These are phyloP conservation scores for Hypomontagnella monticulosa DNA, from an alignment of 495 filamentous ascomycete genomes.

Conservation along the genomic window DNA sequence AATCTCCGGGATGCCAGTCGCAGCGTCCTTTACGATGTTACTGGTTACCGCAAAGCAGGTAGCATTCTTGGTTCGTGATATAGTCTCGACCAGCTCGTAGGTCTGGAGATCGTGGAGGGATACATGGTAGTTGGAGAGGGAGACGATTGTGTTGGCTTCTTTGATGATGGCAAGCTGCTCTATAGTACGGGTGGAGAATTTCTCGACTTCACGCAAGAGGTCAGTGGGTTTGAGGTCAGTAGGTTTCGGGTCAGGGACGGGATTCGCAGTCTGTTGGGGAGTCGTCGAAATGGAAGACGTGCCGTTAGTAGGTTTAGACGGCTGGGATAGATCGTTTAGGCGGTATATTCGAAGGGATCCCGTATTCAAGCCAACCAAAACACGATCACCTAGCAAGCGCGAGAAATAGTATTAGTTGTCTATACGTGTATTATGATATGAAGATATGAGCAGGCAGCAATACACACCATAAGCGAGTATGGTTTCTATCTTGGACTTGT, in stretches of 20 bases:
- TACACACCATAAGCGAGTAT: conserved; percentile 83
- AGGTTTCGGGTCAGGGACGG: conserved; percentile 54
- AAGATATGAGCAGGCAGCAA: neutral
- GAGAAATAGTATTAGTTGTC: conserved; percentile 24
- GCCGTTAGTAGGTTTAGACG: conserved; percentile 25
- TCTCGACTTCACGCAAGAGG: conserved; percentile 87
- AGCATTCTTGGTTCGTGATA: conserved; percentile 81
- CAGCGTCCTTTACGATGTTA: conserved; percentile 89
- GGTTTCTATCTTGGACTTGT: conserved; percentile 95
- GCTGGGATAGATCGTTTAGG: conserved; percentile 69
- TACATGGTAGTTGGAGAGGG: conserved; percentile 86
- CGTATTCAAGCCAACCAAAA: conserved; percentile 90
- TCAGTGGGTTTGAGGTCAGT: conserved; percentile 73
- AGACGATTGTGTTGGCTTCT: conserved; percentile 89
- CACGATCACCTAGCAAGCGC: conserved; percentile 72
- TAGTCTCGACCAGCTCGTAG: conserved; percentile 80
- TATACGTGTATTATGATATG: neutral
- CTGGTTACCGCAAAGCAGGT: conserved; percentile 90
- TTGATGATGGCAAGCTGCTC: conserved; percentile 96
- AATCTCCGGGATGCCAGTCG: conserved; percentile 87
- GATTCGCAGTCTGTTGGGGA: conserved; percentile 7
- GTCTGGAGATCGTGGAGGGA: conserved; percentile 87
- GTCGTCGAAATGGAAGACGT: conserved; percentile 23
- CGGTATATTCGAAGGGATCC: conserved; percentile 91
- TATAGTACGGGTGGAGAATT: conserved; percentile 87